These are phyloP conservation scores for Epichloe brachyelytri DNA, from an alignment of 2,329 filamentous ascomycete genomes.

Conservation along the genomic window DNA sequence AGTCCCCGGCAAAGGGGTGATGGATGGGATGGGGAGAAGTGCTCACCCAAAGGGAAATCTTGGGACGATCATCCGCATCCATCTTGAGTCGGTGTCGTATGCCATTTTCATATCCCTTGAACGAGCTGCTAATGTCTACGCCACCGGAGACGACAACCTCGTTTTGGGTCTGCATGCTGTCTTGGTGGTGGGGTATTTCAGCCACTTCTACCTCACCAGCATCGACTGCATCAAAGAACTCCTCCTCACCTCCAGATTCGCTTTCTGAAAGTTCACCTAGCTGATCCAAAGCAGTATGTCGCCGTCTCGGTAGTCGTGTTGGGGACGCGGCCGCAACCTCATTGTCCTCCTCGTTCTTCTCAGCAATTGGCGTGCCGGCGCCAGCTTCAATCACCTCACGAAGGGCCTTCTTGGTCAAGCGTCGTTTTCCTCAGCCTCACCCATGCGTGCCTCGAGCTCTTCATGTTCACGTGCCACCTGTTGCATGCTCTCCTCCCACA, in stretches of 20 bases:
- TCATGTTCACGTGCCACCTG: constrained; percentile 92
- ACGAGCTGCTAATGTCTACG: constrained; percentile 61
- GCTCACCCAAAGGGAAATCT: constrained; percentile 88
- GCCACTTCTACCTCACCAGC: constrained; percentile 79
- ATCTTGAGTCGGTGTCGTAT: constrained; percentile 69
- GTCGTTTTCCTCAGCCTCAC: constrained; percentile 78
- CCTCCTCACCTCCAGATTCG: constrained; percentile 71
- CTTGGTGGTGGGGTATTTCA: constrained; percentile 44
- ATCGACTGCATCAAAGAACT: constrained; percentile 96
- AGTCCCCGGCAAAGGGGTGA: no score
- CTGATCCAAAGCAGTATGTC: constrained; percentile 55
- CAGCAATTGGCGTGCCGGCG: constrained; percentile 17
- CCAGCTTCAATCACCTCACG: constrained; percentile 62
- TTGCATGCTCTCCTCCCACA: constrained; percentile 99
- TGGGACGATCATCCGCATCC: constrained; percentile 84
- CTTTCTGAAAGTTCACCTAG: constrained; percentile 67
- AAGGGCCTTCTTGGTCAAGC: constrained; percentile 76
- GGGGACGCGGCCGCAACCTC: constrained; percentile 26
- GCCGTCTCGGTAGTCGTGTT: constrained; percentile 31
- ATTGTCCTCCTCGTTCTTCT: constrained; percentile 19
- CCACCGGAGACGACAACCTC: constrained; percentile 28
- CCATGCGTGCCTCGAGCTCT: constrained; percentile 73
- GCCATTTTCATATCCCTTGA: constrained; percentile 84
- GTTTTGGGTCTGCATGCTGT: constrained; percentile 26
- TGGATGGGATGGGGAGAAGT: constrained; percentile 6